Evolutionary conservation across 2,329 filamentous ascomycete genomes (phyloP), one percentile per base, ranked within the genome.

Genomic region (Coleophoma eucalyptorum): DNA sequence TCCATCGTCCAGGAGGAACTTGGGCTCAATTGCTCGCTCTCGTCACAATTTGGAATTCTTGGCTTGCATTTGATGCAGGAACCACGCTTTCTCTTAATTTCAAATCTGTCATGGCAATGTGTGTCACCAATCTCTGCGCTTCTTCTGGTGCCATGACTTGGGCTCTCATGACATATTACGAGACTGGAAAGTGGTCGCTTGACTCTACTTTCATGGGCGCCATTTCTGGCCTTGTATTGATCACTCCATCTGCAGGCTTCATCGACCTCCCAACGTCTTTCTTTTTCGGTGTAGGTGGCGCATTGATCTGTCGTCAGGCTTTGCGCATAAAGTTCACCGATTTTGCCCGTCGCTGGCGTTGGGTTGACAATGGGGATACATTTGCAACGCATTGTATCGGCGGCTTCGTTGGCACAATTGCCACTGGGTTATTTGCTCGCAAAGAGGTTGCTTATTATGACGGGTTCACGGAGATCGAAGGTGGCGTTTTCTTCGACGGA

Each of bases 41-140:
- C 4, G 79, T 86, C 21, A 80, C 87, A 78, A 79, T 96, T 46
- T 97, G 92, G 92, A 89, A 96, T 43, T 91, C 92, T 52, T 97
- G 91, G 92, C 94, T 96, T 67, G 92, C 92, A 45, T 97, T 97
- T 81, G 97, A 96, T 70, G 91, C 89, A 49, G 92, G 92, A 55
- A 83, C 87, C 3, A 92, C 90, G 2, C 77, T 95, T 41, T 79
- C 81, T 52, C 88, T 90, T 57, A 96, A 94, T 73, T 74, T 96
- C 60, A 89, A 92, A 53, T 89, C 92, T 49, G 78, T 96, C 67
- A 93, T 96, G 87, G 91, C 92, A 49, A 88, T 87, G 62, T 81
- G 94, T 46, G 89, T 93, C 55, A 96, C 92, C 52, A 93, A 96
- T 70, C 76, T 96, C 19, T 86, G 92, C 43, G 92, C 92, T 18